These are phyloP conservation scores for Stagonosporopsis chrysanthemi DNA, from an alignment of 2,329 filamentous ascomycete genomes.

Conservation along the genomic window DNA sequence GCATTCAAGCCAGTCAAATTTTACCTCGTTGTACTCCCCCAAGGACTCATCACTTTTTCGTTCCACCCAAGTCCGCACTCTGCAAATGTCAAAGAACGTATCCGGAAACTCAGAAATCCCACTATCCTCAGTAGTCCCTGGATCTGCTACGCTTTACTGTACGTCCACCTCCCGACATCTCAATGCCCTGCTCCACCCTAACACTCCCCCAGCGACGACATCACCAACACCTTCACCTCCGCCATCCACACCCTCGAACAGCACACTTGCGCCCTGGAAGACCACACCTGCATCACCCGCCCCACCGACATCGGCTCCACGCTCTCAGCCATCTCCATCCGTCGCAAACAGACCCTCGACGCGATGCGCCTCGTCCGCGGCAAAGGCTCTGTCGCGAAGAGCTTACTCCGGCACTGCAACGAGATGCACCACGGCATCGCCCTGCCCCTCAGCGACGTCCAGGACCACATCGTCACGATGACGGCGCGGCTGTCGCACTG, in stretches of 20 bases:
- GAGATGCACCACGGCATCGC: not conserved
- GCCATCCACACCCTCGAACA: not conserved
- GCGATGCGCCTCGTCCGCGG: not conserved
- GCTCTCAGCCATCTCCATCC: not conserved
- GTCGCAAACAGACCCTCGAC: not conserved
- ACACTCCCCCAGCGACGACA: not conserved
- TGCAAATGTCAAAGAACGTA: not conserved
- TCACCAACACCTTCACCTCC: not conserved
- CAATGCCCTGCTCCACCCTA: not conserved
- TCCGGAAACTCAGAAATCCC: not conserved
- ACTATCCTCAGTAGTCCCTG: not conserved
- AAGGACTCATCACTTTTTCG: not conserved
- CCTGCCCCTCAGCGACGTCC: not conserved
- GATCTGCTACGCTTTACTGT: not conserved
- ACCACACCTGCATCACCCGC: not conserved
- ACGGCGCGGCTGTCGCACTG: not conserved
- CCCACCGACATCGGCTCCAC: not conserved
- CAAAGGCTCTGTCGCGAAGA: not conserved
- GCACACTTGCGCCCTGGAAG: not conserved
- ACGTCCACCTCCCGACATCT: not conserved
- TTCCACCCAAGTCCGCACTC: not conserved
- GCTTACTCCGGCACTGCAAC: not conserved
- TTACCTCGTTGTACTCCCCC: not conserved
- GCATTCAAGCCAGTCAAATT: not conserved
- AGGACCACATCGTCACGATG: not conserved